Conservation (phyloP, 2,329 filamentous ascomycete species). For the Aspergillus sp. region DNA sequence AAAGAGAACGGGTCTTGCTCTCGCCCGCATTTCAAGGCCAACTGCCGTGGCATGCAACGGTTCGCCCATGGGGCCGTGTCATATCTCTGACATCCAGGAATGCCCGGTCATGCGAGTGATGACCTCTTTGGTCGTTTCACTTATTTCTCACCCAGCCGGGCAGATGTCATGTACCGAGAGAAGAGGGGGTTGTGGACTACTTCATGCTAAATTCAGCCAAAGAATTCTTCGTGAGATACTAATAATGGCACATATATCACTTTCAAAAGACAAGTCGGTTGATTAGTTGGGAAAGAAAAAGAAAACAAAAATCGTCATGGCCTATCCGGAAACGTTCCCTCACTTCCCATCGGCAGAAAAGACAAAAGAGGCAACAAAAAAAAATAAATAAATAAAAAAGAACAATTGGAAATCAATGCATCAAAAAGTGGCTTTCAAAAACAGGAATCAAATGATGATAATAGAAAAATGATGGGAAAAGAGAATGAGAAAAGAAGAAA, state of each 20-base stretch:
- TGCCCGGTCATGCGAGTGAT: not conserved
- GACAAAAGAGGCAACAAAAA: conserved; percentile 1
- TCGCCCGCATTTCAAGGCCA: not conserved
- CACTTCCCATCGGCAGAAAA: conserved; percentile 21
- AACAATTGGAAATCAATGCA: conserved; percentile 22
- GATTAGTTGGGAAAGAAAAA: conserved; percentile 22
- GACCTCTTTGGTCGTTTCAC: not conserved
- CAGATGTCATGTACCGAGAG: too few relatives aligned
- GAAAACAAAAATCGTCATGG: conserved; percentile 26
- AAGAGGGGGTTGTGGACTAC: not conserved
- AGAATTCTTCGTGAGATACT: not conserved
- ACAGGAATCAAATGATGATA: conserved; percentile 21
- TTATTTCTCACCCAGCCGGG: not conserved
- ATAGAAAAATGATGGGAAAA: conserved; percentile 17
- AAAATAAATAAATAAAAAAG: too few relatives aligned
- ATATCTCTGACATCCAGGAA: not conserved
- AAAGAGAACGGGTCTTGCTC: not conserved
- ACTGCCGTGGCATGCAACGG: not conserved
- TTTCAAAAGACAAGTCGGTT: conserved; percentile 15
- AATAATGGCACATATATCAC: conserved; percentile 19
- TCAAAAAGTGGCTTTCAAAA: conserved; percentile 20
- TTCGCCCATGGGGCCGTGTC: not conserved
- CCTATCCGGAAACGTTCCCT: conserved; percentile 27
- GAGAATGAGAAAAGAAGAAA: conserved; percentile 18
- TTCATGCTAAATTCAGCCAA: not conserved